Conservation (phyloP, 768 basidiomycete genomes). For the Hypholoma sublateritium region DNA sequence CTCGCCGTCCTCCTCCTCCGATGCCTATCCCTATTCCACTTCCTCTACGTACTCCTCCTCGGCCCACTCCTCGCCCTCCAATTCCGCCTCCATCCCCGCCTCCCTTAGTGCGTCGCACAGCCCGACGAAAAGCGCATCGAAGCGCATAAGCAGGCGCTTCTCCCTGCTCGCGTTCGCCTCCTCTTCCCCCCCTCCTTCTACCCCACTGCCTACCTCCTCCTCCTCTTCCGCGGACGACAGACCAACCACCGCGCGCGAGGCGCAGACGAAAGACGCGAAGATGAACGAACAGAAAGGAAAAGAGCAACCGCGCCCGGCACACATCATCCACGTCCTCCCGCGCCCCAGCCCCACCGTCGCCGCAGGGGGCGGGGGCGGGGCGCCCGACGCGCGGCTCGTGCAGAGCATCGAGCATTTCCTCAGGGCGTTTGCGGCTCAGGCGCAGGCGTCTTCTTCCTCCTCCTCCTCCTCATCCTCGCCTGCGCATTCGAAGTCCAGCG, state of each 20-base stretch:
- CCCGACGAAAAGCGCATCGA: no score
- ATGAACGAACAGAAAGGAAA: neutral
- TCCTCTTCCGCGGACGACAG: no score
- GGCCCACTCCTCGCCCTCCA: neutral
- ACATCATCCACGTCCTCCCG: slow-evolving; percentile 26
- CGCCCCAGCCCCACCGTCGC: no score
- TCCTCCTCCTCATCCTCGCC: neutral
- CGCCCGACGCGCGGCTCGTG: slow-evolving; percentile 18
- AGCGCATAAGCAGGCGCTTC: neutral
- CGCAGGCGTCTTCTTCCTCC: neutral
- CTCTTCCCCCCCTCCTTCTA: neutral
- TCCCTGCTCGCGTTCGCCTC: neutral
- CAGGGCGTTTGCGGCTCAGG: slow-evolving; percentile 29
- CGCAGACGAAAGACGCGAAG: neutral
- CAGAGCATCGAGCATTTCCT: slow-evolving; percentile 40
- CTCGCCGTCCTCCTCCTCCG: no score
- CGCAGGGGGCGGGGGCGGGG: no score
- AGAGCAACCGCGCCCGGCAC: slow-evolving; percentile 4
- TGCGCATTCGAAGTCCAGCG: neutral
- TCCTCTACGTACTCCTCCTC: no score
- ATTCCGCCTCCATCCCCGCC: neutral
- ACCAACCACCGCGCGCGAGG: no score
- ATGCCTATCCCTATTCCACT: no score
- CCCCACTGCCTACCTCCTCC: no score
- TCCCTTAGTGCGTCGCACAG: neutral